Evolutionary conservation across 2,329 filamentous ascomycete genomes (phyloP).

Genomic region (Lomentospora prolificans): DNA sequence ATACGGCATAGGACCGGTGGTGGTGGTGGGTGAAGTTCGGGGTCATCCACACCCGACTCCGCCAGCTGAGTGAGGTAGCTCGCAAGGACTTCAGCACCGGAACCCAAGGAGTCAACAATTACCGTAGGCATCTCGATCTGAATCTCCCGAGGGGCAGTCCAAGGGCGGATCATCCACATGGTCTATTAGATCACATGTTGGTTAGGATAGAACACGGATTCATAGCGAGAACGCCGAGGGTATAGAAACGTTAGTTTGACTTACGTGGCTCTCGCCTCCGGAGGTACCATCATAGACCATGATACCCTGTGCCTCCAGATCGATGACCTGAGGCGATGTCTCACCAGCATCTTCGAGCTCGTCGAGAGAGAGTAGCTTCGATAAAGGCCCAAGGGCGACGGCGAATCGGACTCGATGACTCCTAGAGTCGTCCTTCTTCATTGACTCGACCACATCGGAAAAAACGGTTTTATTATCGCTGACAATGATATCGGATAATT

Average conservation of each 20-base stretch:
- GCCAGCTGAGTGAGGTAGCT: slow-evolving; percentile 86
- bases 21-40: slow-evolving; percentile 67
- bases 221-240: not conserved
- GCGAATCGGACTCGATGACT: slow-evolving; percentile 84
- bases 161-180: slow-evolving; percentile 99
- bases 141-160: slow-evolving; percentile 78
- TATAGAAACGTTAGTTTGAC: slow-evolving; percentile 23
- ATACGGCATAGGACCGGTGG: slow-evolving; percentile 91
- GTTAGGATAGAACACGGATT: slow-evolving; percentile 7
- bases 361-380: slow-evolving; percentile 47
- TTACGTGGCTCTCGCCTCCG: slow-evolving; percentile 81
- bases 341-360: slow-evolving; percentile 25
- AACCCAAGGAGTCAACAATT: slow-evolving; percentile 86
- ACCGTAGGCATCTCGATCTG: slow-evolving; percentile 87
- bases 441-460: slow-evolving; percentile 71
- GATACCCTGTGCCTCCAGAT: slow-evolving; percentile 92
- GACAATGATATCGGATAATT: slow-evolving; percentile 71
- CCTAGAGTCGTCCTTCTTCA: slow-evolving; percentile 86
- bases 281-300: slow-evolving; percentile 91
- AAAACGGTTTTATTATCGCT: slow-evolving; percentile 73
- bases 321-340: slow-evolving; percentile 45
- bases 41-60: slow-evolving; percentile 69
- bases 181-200: slow-evolving; percentile 47
- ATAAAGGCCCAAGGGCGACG: slow-evolving; percentile 58
- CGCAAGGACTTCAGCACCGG: slow-evolving; percentile 88